Evolutionary conservation across 345 rosid genomes (phyloP).

Genomic region (Carallia brachiata): DNA sequence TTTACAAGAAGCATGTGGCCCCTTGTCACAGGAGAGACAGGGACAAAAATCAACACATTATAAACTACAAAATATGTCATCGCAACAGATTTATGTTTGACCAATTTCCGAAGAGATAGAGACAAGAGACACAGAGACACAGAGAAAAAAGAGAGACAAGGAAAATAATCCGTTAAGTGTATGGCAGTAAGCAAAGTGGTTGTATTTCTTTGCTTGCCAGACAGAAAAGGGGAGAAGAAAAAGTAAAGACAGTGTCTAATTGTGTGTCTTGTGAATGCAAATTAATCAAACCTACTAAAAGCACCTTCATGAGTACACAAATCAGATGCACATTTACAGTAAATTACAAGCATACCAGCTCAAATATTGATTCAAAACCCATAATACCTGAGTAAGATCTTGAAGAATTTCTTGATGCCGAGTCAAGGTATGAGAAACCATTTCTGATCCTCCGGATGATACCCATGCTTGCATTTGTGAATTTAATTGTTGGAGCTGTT

Average conservation of each 20-base stretch:
- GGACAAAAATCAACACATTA: not conserved
- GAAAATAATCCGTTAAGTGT: too few relatives aligned
- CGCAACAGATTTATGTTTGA: not conserved
- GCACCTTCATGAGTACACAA: not conserved
- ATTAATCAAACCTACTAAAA: not conserved
- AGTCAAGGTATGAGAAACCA: slow-evolving; percentile 96
- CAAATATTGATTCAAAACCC: slow-evolving; percentile 9
- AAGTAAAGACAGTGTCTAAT: too few relatives aligned
- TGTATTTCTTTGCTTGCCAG: too few relatives aligned
- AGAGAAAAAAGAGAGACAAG: too few relatives aligned
- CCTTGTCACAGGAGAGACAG: not conserved
- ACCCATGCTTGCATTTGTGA: slow-evolving; percentile 96
- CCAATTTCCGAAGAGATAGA: not conserved
- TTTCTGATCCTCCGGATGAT: slow-evolving; percentile 92
- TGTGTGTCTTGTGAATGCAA: not conserved
- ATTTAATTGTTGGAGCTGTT: slow-evolving; percentile 83
- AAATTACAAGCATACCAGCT: not conserved
- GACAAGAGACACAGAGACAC: not conserved
- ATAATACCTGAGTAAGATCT: slow-evolving; percentile 81
- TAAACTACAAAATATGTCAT: not conserved
- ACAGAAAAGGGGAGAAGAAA: too few relatives aligned
- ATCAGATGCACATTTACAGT: not conserved
- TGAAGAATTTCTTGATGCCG: slow-evolving; percentile 97
- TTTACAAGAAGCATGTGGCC: not conserved
- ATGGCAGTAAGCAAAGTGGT: too few relatives aligned